phyloP scores from a whole-genome alignment of 2,329 filamentous ascomycete species.

The Penicillium sp. region DNA sequence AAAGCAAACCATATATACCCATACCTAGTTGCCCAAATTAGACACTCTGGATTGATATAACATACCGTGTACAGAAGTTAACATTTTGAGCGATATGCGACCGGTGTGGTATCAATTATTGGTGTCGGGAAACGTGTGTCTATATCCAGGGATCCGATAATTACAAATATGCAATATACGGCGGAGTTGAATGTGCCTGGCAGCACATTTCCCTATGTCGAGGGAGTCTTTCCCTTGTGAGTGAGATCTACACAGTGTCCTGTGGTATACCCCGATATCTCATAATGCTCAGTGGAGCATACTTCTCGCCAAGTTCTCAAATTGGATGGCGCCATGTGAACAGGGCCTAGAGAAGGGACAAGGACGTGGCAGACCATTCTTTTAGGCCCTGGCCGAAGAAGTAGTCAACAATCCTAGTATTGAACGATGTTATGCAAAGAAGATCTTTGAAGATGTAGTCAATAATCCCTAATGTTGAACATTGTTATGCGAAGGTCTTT shows the following conservation, averaged over 20 bases:
- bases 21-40: slow-evolving; percentile 33
- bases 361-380: slow-evolving; percentile 51
- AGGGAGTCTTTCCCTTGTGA: slow-evolving; percentile 54
- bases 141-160: slow-evolving; percentile 55
- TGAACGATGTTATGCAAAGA: slow-evolving; percentile 45
- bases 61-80: slow-evolving; percentile 41
- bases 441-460: slow-evolving; percentile 52
- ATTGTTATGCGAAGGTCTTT: slow-evolving; percentile 51
- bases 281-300: neutral
- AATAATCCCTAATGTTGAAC: slow-evolving; percentile 37
- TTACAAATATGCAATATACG: slow-evolving; percentile 61
- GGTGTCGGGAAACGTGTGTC: slow-evolving; percentile 39
- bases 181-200: slow-evolving; percentile 56
- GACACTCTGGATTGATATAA: slow-evolving; percentile 41
- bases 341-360: slow-evolving; percentile 45
- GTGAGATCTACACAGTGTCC: neutral
- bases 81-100: slow-evolving; percentile 42
- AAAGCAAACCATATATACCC: slow-evolving; percentile 27
- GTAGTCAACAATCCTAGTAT: slow-evolving; percentile 43
- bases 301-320: slow-evolving; percentile 49
- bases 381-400: slow-evolving; percentile 53
- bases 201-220: slow-evolving; percentile 57
- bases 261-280: neutral
- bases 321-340: slow-evolving; percentile 52
- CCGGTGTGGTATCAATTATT: slow-evolving; percentile 43